Evolutionary conservation across 768 basidiomycete species (phyloP).

Genomic region (Amanita polypyramis): DNA sequence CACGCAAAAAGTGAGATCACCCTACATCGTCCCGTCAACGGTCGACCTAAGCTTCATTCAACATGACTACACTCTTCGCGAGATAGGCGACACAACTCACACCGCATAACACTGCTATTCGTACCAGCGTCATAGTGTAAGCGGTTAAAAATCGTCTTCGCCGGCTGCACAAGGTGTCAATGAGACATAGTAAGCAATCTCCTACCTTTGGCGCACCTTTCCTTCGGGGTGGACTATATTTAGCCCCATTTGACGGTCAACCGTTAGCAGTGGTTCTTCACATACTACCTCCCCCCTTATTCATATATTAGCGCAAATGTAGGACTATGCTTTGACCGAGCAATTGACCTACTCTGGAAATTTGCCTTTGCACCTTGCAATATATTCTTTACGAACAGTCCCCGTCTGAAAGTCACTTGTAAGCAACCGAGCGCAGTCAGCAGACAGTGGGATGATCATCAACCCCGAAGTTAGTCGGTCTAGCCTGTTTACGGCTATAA

Average conservation of each 20-base stretch:
- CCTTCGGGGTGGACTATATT: constrained; percentile 95
- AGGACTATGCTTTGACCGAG: neutral
- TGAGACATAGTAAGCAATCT: neutral
- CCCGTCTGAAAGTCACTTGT: constrained; percentile 77
- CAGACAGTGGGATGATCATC: constrained; percentile 82
- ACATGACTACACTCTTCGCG: constrained; percentile 7
- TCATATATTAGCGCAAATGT: neutral
- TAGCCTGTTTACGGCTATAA: constrained; percentile 61
- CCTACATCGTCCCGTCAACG: constrained; percentile 89
- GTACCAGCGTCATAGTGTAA: constrained; percentile 73
- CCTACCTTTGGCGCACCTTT: constrained; percentile 42
- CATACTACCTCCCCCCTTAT: constrained; percentile 70
- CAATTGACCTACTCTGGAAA: constrained; percentile 63
- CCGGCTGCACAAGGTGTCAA: constrained; percentile 36
- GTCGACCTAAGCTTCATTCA: constrained; percentile 44
- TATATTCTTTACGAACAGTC: constrained; percentile 82
- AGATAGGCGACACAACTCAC: constrained; percentile 28
- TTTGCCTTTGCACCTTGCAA: constrained; percentile 76
- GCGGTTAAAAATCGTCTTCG: constrained; percentile 81
- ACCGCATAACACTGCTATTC: constrained; percentile 80
- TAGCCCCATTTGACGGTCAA: constrained; percentile 94
- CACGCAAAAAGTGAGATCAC: neutral
- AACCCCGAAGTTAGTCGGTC: constrained; percentile 92
- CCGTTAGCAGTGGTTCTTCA: constrained; percentile 79
- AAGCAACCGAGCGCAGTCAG: constrained; percentile 55